Conservation (phyloP, 2,329 filamentous ascomycete species). For the Emergomyces orientalis region DNA sequence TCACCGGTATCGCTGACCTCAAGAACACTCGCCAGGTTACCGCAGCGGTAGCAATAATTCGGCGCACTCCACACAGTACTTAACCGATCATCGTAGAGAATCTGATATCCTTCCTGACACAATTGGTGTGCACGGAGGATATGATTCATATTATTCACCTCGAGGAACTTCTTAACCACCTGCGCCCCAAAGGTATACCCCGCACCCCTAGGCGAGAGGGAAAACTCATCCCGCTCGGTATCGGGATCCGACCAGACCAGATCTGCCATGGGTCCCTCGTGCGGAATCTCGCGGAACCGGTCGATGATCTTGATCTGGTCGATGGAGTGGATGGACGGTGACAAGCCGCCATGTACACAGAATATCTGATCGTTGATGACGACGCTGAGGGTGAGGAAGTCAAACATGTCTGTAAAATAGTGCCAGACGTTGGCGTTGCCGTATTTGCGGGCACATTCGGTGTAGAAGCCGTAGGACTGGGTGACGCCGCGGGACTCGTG, state of each 20-base stretch:
- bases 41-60: conserved; percentile 91
- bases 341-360: conserved; percentile 89
- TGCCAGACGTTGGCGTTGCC: conserved; percentile 99
- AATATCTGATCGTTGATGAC: conserved; percentile 99
- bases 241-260: conserved; percentile 98
- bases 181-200: conserved; percentile 97
- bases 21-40: conserved; percentile 92
- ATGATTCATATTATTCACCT: conserved; percentile 95
- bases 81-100: conserved; percentile 86
- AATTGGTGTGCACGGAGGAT: conserved; percentile 97
- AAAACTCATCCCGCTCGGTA: conserved; percentile 95
- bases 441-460: conserved; percentile 95
- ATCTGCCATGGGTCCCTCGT: conserved; percentile 99
- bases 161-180: conserved; percentile 95
- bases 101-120: conserved; percentile 95
- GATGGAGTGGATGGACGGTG: conserved; percentile 89
- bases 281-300: conserved; percentile 94
- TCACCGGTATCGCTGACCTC: conserved; percentile 92
- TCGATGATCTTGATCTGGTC: conserved; percentile 99
- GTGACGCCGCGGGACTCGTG: conserved; percentile 97
- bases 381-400: conserved; percentile 91
- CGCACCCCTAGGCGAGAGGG: conserved; percentile 80
- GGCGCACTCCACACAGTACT: conserved; percentile 98
- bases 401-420: conserved; percentile 99
- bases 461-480: conserved; percentile 98